Evolutionary conservation across 139 green algal species (phyloP).

Genomic region (Picochlorum costavermella): DNA sequence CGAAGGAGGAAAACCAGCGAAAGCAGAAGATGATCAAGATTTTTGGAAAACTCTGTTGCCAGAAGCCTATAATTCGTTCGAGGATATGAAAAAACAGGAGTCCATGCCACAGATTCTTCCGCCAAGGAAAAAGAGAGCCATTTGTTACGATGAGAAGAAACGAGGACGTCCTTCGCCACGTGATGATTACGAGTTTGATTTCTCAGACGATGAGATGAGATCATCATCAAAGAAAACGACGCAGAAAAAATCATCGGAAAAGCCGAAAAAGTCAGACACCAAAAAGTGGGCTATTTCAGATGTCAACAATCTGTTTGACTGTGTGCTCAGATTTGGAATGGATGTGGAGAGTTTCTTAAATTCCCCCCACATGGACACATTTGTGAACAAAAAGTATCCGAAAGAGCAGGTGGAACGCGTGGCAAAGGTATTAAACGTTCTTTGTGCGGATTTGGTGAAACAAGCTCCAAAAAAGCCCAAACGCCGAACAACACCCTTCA

Average conservation of each 20-base stretch:
- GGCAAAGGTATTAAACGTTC: too few species aligned
- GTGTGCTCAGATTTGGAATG: conserved; percentile 5
- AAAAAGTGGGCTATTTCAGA: conserved; percentile 7
- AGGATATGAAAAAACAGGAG: not conserved
- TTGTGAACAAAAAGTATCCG: not conserved
- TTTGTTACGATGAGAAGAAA: conserved; percentile 45
- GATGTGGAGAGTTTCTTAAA: not conserved
- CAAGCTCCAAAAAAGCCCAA: too few species aligned
- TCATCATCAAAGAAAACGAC: not conserved
- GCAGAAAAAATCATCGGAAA: not conserved
- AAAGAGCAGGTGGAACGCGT: not conserved
- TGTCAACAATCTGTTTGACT: conserved; percentile 9
- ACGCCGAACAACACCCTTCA: too few species aligned
- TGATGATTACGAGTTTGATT: conserved; percentile 2
- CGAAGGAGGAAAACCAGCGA: not conserved
- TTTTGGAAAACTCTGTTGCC: conserved; percentile 64
- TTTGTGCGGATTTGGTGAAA: too few species aligned
- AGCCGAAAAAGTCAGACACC: not conserved
- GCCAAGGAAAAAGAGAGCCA: conserved; percentile 30
- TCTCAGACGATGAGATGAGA: conserved; percentile 1
- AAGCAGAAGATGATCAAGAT: conserved; percentile 17
- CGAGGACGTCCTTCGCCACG: not conserved
- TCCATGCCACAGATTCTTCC: conserved; percentile 18
- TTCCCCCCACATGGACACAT: not conserved
- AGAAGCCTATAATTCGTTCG: conserved; percentile 35